Base-by-base conservation (phyloP, 2,329 filamentous ascomycete species). In the Trichoderma endophyticum region DNA sequence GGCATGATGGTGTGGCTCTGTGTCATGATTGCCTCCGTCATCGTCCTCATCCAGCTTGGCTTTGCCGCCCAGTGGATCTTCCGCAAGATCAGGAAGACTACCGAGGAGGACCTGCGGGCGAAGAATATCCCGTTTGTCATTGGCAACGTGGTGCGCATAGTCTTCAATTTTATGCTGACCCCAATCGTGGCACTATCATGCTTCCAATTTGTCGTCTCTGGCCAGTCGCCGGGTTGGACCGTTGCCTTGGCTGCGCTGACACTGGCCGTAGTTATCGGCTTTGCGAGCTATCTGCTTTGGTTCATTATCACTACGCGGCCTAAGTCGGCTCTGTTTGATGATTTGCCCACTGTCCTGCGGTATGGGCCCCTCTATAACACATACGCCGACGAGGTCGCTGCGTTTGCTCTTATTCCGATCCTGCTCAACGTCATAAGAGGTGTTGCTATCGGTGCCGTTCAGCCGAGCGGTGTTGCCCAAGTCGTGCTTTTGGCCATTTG, bases 321-420 rank as follows among this genome's bases (percentile, higher is more conserved):
- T 6, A 91, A 94, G 73, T 92, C 94, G 2, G 92, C 94, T 75
- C 86, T 99, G 11, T 99, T 98, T 80, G 96, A 99, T 81, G 94
- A 98, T 78, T 86, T 99, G 63, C 90, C 94, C 7, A 98, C 94
- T 0, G 90, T 98, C 9, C 86, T 99, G 3, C 87, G 94, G 1
- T 98, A 97, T 77, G 96, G 96, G 0, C 94, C 96, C 6, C 85
- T 99, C 8, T 99, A 99, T 82, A 99, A 99, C 82, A 99, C 96
- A 0, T 98, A 97, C 80, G 96, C 93, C 28, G 96, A 99, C 80
- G 93, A 95, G 79, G 94, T 94, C 0, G 93, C 95, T 8, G 91
- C 93, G 0, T 99, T 97, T 81, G 94, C 95, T 7, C 86, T 97
- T 56, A 90, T 98, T 24, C 95, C 95, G 1, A 90, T 97, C 18